Evolutionary conservation across 1,284 basidiomycete species (phyloP).

Genomic region (Papiliotrema flavescens): DNA sequence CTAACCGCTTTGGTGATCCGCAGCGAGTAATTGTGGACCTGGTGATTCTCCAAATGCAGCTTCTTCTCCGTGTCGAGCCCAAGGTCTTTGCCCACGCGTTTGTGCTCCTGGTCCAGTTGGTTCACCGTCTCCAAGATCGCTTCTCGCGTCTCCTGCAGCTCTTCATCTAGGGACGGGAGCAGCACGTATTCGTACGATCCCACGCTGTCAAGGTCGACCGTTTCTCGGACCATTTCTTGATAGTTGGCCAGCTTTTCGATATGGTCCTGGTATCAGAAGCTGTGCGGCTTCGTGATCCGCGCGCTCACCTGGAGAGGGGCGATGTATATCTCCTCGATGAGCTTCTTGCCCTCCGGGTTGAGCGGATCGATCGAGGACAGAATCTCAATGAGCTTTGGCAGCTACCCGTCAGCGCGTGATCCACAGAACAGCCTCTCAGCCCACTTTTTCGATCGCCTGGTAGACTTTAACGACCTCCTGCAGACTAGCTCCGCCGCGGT

Average conservation of each 20-base stretch:
- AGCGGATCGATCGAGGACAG: conserved; percentile 51
- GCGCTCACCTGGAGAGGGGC: conserved; percentile 61
- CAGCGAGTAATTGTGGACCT: conserved; percentile 89
- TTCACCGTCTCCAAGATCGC: conserved; percentile 70
- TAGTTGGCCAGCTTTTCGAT: conserved; percentile 68
- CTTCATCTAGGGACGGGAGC: conserved; percentile 62
- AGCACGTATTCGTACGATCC: conserved; percentile 84
- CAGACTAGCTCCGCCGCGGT: conserved; percentile 74
- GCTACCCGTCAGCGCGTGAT: conserved; percentile 48
- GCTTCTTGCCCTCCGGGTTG: conserved; percentile 49
- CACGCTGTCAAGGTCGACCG: conserved; percentile 87
- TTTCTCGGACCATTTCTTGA: conserved; percentile 91
- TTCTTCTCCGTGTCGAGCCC: conserved; percentile 91
- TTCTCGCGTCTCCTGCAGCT: conserved; percentile 66
- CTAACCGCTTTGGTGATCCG: conserved; percentile 81
- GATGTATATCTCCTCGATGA: conserved; percentile 69
- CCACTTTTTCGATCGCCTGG: conserved; percentile 71
- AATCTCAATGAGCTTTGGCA: conserved; percentile 69
- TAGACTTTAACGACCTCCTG: conserved; percentile 97
- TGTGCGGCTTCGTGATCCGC: conserved; percentile 15
- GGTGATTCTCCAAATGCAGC: conserved; percentile 90
- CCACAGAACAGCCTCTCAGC: background rate
- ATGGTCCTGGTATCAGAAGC: conserved; percentile 55
- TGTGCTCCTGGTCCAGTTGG: conserved; percentile 79
- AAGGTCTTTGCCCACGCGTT: conserved; percentile 66